Evolutionary conservation across 495 filamentous ascomycete species (phyloP).

Genomic region (Lentithecium fluviatile): DNA sequence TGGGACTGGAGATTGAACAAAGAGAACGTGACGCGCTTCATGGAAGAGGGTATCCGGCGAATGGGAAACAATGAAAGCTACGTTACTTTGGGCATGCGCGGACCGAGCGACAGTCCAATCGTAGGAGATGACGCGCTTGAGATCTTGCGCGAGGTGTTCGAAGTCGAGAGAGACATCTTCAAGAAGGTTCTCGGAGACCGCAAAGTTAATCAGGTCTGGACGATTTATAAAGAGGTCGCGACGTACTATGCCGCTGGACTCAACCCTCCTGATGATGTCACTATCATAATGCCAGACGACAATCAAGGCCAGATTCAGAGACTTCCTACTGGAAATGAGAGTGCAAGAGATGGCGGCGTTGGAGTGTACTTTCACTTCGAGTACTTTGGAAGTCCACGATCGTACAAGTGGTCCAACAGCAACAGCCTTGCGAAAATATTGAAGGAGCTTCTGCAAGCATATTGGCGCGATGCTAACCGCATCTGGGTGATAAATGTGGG

Average conservation of each 20-base stretch:
- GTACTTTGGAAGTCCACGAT: slow-evolving; percentile 21
- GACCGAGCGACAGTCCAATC: slow-evolving; percentile 8
- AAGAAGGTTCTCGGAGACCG: slow-evolving; percentile 11
- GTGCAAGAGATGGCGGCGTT: slow-evolving; percentile 11
- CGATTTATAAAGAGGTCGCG: slow-evolving; percentile 23
- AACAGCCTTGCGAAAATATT: slow-evolving; percentile 14
- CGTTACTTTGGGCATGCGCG: slow-evolving; percentile 25
- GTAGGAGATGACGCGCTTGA: slow-evolving; percentile 16
- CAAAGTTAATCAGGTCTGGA: slow-evolving; percentile 24
- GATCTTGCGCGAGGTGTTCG: slow-evolving; percentile 17
- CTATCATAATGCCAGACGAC: slow-evolving; percentile 25
- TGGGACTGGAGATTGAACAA: slow-evolving; percentile 28
- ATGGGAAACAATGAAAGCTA: slow-evolving; percentile 15
- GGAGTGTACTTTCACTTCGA: slow-evolving; percentile 33
- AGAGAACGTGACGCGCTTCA: slow-evolving; percentile 22
- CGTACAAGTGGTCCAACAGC: slow-evolving; percentile 31
- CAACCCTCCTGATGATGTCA: slow-evolving; percentile 24
- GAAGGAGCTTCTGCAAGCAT: slow-evolving; percentile 19
- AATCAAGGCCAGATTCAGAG: slow-evolving; percentile 26
- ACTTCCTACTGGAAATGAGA: slow-evolving; percentile 25
- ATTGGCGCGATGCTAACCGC: slow-evolving; percentile 6
- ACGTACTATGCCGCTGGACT: slow-evolving; percentile 25
- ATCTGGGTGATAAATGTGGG: slow-evolving; percentile 34
- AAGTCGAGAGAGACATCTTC: slow-evolving; percentile 18
- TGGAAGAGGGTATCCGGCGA: slow-evolving; percentile 22